phyloP scores from a whole-genome alignment of 139 green algal species.

The Coelastrella sp. region DNA sequence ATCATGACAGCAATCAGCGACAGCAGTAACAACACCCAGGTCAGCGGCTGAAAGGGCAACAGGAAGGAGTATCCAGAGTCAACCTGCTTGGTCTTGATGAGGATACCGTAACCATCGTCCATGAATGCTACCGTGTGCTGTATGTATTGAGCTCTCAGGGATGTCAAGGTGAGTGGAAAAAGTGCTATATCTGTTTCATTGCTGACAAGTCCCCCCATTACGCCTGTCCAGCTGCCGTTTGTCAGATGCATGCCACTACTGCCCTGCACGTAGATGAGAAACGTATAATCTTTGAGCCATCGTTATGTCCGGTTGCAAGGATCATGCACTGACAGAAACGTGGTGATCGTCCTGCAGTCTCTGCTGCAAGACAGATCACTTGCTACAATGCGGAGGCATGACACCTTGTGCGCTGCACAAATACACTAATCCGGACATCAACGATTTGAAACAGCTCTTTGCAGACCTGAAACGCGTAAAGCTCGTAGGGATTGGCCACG shows the following conservation, averaged over 20 bases:
- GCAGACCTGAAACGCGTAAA: background rate
- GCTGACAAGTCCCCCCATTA: conserved; percentile 43
- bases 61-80: conserved; percentile 34
- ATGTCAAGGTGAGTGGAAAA: conserved; percentile 53
- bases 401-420: background rate
- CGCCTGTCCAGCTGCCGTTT: conserved; percentile 52
- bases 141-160: conserved; percentile 13
- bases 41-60: background rate
- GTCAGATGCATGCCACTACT: background rate
- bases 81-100: background rate
- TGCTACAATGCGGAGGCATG: no score
- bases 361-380: no score
- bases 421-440: no score
- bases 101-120: conserved; percentile 40
- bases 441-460: background rate
- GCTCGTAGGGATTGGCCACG: background rate
- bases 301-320: no score
- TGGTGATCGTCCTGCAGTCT: no score
- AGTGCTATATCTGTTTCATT: conserved; percentile 40
- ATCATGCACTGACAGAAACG: no score
- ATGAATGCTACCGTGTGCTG: conserved; percentile 37
- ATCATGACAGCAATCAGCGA: conserved; percentile 1
- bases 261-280: background rate
- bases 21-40: conserved; percentile 25
- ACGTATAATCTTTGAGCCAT: no score